Base-by-base conservation (phyloP, 345 rosid genomes). In the Rhodamnia argentea region DNA sequence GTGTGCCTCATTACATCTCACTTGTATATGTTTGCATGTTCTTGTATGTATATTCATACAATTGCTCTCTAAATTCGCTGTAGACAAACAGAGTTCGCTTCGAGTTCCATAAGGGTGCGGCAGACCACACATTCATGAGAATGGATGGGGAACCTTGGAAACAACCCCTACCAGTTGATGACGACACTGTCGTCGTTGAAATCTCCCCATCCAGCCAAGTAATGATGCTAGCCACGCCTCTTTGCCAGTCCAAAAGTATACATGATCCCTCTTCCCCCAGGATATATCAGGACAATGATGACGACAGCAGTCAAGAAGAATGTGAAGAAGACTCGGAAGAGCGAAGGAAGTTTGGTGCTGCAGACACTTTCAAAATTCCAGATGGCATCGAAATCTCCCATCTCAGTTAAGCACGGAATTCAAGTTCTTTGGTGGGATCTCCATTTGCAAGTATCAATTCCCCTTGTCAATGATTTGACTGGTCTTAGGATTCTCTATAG, bases 91-190 rank as follows among this genome's bases (percentile, higher is more conserved):
- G 96, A 70, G 86, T 94, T 26, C 92, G 95, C 2, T 94, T 94
- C 3, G 96, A 93, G 91, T 92, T 93, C 84, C 87, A 83, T 56
- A 94, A 91, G 86, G 95, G 96, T 37, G 92, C 92, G 29, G 93
- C 92, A 14, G 88, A 90, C 27, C 91, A 93, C 83, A 91, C 96
- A 50, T 94, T 89, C 91, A 94, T 93, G 96, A 93, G 97, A 52
- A 91, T 94, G 24, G 97, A 94, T 83, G 97, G 97, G 75, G 95
- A 94, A 85, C 96, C 97, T 18, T 93, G 97, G 97, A 93, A 93
- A 89, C 97, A 94, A 85, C 97, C 96, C 14, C 92, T 93, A 29
- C 97, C 96, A 20, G 85, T 82, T 7, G 93, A 91, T 42, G 95
- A 93, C 8, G 94, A 94, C 88, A 90, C 90, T 6, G 94, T 93